A percentile compares a stretch with the other conserved stretches of the same genome.
phyloP scores from a whole-genome alignment of 768 basidiomycete genomes.

The Neoboletus brunneissimus region DNA sequence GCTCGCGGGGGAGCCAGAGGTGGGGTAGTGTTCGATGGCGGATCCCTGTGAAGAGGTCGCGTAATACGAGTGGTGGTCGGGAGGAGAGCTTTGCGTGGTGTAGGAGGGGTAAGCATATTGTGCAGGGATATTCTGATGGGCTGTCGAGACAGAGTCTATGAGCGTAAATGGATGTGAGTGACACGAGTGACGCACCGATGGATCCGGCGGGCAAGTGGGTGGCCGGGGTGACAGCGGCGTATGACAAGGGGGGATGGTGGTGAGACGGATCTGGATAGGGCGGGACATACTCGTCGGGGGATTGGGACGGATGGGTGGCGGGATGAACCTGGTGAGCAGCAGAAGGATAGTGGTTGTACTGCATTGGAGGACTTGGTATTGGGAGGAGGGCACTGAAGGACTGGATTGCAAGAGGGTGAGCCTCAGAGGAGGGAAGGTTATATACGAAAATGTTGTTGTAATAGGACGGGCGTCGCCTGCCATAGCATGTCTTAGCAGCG shows the following conservation, averaged over 20 bases:
- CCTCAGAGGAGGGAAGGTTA: conserved; percentile 22
- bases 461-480: conserved; percentile 36
- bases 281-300: conserved; percentile 19
- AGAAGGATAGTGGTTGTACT: conserved; percentile 28
- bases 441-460: conserved; percentile 34
- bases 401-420: conserved; percentile 10
- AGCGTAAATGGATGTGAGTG: conserved; percentile 6
- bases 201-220: conserved; percentile 18
- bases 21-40: conserved; percentile 22
- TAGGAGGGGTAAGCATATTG: conserved; percentile 23
- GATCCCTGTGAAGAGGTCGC: conserved; percentile 16
- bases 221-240: conserved; percentile 26
- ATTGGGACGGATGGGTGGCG: conserved; percentile 19
- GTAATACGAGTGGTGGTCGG: conserved; percentile 28
- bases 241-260: conserved; percentile 22
- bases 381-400: conserved; percentile 1
- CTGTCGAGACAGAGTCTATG: conserved; percentile 16
- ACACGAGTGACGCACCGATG: conserved; percentile 26
- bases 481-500: conserved; percentile 36
- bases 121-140: conserved; percentile 16
- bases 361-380: conserved; percentile 19
- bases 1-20: conserved; percentile 17
- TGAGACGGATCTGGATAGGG: conserved; percentile 27
- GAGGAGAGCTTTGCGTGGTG: conserved; percentile 12
- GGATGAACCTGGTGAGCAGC: conserved; percentile 17